Evolutionary conservation across 495 filamentous ascomycete species (phyloP).

Genomic region (Glutinoglossum americanum): DNA sequence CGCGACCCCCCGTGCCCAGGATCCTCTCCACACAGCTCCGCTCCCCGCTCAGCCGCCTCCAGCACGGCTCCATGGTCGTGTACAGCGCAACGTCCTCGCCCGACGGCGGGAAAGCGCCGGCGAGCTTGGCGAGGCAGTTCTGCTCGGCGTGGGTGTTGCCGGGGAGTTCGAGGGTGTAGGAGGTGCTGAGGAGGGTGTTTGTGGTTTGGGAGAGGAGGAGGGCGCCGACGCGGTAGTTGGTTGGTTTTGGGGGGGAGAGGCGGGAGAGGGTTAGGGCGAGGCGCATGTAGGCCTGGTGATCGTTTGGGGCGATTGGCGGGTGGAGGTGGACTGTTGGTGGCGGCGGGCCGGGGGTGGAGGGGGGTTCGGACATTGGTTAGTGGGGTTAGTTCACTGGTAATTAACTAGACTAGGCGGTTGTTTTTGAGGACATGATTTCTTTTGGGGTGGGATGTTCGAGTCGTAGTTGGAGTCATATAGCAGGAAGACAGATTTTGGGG

Average conservation of each 20-base stretch:
- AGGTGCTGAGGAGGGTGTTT: slow-evolving; percentile 52
- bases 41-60: slow-evolving; percentile 60
- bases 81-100: slow-evolving; percentile 44
- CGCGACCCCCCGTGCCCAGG: slow-evolving; percentile 28
- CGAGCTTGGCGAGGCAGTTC: slow-evolving; percentile 62
- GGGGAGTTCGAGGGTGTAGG: slow-evolving; percentile 74
- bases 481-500: too few species aligned
- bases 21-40: slow-evolving; percentile 66
- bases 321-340: background rate
- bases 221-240: slow-evolving; percentile 86
- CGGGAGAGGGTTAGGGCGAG: slow-evolving; percentile 52
- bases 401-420: too few species aligned
- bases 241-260: slow-evolving; percentile 61
- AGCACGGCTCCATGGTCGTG: slow-evolving; percentile 90
- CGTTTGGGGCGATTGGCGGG: background rate
- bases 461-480: too few species aligned
- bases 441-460: too few species aligned
- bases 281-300: slow-evolving; percentile 44
- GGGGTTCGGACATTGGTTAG: background rate
- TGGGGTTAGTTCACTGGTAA: too few species aligned
- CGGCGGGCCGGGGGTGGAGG: background rate
- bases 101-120: slow-evolving; percentile 31
- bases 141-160: slow-evolving; percentile 97
- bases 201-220: slow-evolving; percentile 39
- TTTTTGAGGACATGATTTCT: too few species aligned